Conservation (phyloP, 164 flowering plant species). For the Aristolochia fimbriata region DNA sequence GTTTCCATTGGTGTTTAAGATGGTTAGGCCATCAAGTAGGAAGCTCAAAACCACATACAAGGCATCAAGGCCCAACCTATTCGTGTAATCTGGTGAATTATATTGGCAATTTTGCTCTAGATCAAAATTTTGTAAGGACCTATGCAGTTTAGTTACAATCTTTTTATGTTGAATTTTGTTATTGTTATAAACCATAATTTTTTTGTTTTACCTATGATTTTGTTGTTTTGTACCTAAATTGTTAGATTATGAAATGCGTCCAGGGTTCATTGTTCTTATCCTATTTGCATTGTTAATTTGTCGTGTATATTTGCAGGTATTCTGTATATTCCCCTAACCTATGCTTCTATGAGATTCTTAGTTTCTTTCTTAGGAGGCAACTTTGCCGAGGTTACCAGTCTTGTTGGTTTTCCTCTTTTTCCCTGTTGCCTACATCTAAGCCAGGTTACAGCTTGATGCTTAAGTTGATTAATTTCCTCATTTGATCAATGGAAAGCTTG, state of each 20-base stretch:
- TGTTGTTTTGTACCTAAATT: too few relatives aligned
- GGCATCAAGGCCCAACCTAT: slow-evolving; percentile 74
- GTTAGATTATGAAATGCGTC: too few relatives aligned
- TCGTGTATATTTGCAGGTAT: too few relatives aligned
- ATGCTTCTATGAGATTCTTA: background rate
- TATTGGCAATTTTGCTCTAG: background rate
- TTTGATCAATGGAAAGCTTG: background rate
- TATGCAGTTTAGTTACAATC: background rate
- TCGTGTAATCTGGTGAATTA: slow-evolving; percentile 29
- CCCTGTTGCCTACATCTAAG: slow-evolving; percentile 14
- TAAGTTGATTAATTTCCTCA: background rate
- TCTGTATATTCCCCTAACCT: background rate
- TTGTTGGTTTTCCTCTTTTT: slow-evolving; percentile 15
- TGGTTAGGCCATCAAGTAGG: slow-evolving; percentile 70
- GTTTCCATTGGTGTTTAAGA: slow-evolving; percentile 71
- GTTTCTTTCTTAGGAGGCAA: slow-evolving; percentile 6
- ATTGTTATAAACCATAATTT: background rate
- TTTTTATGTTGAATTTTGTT: background rate
- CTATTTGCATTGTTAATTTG: too few relatives aligned
- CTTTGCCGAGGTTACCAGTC: slow-evolving; percentile 23
- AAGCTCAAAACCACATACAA: slow-evolving; percentile 86
- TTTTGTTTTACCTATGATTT: background rate
- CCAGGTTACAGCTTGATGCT: background rate
- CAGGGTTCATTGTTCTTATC: too few relatives aligned
- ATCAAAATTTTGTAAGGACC: background rate